Evolutionary conservation across 495 filamentous ascomycete species (phyloP).

Genomic region (Aspergillus leporis): DNA sequence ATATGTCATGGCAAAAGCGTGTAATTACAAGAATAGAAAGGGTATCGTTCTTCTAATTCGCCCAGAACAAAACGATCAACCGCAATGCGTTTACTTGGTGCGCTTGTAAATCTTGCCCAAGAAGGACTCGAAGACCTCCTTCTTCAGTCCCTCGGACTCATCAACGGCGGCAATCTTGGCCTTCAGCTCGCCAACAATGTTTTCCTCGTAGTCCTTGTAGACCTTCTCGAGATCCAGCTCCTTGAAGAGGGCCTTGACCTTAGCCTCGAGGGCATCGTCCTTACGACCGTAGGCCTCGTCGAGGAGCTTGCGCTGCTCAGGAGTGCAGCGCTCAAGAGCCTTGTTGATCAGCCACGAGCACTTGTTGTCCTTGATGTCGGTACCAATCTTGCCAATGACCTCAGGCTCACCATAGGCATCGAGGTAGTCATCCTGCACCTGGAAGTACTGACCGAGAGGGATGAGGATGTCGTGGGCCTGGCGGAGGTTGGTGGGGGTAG

Average conservation of each 20-base stretch:
- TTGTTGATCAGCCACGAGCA: slow-evolving; percentile 97
- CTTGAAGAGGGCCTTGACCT: slow-evolving; percentile 83
- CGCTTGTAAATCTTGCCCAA: slow-evolving; percentile 96
- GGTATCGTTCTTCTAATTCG: slow-evolving; percentile 21
- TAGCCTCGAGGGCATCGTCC: slow-evolving; percentile 73
- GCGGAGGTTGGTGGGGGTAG: slow-evolving; percentile 80
- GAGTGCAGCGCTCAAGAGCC: slow-evolving; percentile 72
- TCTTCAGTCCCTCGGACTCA: slow-evolving; percentile 83
- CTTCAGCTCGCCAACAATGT: slow-evolving; percentile 70
- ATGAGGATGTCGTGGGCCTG: slow-evolving; percentile 89
- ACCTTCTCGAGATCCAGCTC: slow-evolving; percentile 78
- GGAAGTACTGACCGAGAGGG: slow-evolving; percentile 99
- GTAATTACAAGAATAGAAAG: slow-evolving; percentile 5
- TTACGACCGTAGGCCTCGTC: slow-evolving; percentile 90
- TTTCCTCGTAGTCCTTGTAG: slow-evolving; percentile 89
- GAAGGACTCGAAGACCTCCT: slow-evolving; percentile 85
- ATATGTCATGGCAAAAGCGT: not conserved
- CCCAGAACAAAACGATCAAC: slow-evolving; percentile 8
- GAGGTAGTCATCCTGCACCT: slow-evolving; percentile 97
- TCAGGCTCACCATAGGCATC: slow-evolving; percentile 93
- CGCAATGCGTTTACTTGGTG: slow-evolving; percentile 62
- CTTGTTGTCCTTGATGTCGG: slow-evolving; percentile 99
- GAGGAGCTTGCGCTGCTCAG: slow-evolving; percentile 77
- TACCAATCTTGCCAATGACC: slow-evolving; percentile 98
- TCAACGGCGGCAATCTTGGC: slow-evolving; percentile 76